Base-by-base conservation (phyloP, 768 basidiomycete genomes). In the Xanthoconium stramineum region DNA sequence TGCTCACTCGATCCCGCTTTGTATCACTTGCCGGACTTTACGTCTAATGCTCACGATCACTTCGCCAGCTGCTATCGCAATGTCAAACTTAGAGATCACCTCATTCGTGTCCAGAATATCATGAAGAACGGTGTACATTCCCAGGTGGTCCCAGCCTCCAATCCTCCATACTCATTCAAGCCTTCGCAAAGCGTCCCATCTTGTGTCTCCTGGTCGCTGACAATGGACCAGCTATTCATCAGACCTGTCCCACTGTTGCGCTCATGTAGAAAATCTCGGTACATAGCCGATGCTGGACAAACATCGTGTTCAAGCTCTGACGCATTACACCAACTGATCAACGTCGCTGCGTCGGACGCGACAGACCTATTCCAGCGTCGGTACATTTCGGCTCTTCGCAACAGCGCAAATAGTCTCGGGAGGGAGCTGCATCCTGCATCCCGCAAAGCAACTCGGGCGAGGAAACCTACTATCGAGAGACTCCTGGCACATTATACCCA, bases 21-120 rank as follows among this genome's bases (percentile, higher is more conserved):
- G 10, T 63, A 66, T n/a, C 5, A 65, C 24, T 30, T 61, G 15
- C 2, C 19, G 6, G 2, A 20, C 0, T 29, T 69, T 12, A 38
- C 36, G 5, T 40, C 54, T 33, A 29, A 47, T 0, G n/a, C 55
- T 20, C 11, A 20, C 10, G 12, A 1, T 0, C 11, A 58, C 37
- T 69, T 69, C n/a, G 24, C 37, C 13, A 55, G 47, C 29, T 50
- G 67, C n/a, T 66, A 57, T 39, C 56, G n/a, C 10, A 66, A 68
- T 30, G 30, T 45, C 35, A 36, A 50, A n/a, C 38, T 68, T 10
- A 58, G 44, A 19, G 43, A 58, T 6, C 65, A 69, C 19, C 28
- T 69, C 1, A 2, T 8, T 11, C 53, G 55, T 15, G 49, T 65
- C 6, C 57, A 67, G 35, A 11, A 2, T 0, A 60, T 58, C 6